A percentile compares a stretch with the other conserved stretches of the same genome.
Conservation (phyloP, 1,139 yeast genomes). For the Pichiaceae sp. region DNA sequence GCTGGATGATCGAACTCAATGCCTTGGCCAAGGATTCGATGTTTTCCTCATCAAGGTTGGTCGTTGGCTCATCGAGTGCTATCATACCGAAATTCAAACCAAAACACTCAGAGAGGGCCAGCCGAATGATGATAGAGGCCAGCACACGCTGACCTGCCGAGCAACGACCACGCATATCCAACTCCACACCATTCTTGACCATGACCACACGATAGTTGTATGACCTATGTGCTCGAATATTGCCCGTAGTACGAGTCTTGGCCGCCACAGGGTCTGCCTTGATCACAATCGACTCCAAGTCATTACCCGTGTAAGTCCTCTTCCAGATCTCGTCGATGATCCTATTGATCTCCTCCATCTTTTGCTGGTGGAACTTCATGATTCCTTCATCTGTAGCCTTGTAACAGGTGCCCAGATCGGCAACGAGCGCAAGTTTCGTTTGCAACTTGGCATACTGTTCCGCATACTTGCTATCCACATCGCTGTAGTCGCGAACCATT, state of each 20-base stretch:
- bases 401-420: slow-evolving; percentile 74
- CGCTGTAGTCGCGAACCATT: slow-evolving; percentile 59
- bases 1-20: slow-evolving; percentile 63
- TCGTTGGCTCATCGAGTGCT: slow-evolving; percentile 96
- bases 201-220: slow-evolving; percentile 93
- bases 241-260: slow-evolving; percentile 31
- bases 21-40: slow-evolving; percentile 83
- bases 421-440: slow-evolving; percentile 70
- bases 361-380: slow-evolving; percentile 83
- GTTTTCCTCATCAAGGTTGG: slow-evolving; percentile 86
- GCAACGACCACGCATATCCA: slow-evolving; percentile 97
- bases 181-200: slow-evolving; percentile 84
- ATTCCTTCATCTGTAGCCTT: slow-evolving; percentile 88
- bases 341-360: slow-evolving; percentile 88
- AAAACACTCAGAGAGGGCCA: slow-evolving; percentile 93
- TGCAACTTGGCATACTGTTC: slow-evolving; percentile 71
- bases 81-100: slow-evolving; percentile 93
- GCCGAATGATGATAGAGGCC: slow-evolving; percentile 83
- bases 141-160: slow-evolving; percentile 97
- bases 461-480: slow-evolving; percentile 55
- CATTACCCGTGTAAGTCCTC: slow-evolving; percentile 89
- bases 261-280: slow-evolving; percentile 51
- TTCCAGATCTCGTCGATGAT: slow-evolving; percentile 91
- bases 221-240: slow-evolving; percentile 50
- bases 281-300: slow-evolving; percentile 84